phyloP scores from a whole-genome alignment of 164 flowering plant species.

The Vitis labrusca region DNA sequence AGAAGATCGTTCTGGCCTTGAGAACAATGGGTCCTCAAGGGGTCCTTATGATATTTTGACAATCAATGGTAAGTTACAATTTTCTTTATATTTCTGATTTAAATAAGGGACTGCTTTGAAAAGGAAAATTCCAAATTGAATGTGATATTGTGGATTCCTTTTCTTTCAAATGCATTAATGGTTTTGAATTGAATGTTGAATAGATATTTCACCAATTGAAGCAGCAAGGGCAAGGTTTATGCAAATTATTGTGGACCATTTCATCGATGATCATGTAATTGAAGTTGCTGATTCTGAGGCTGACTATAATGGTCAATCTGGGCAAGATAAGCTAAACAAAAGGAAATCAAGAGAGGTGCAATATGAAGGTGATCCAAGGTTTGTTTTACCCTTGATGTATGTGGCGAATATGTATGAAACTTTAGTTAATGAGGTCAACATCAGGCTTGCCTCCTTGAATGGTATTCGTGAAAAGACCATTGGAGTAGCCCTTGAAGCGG shows the following conservation, averaged over 20 bases:
- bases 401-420: slow-evolving; percentile 94
- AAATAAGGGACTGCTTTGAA: not conserved
- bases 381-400: slow-evolving; percentile 94
- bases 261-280: slow-evolving; percentile 63
- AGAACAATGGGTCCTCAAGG: slow-evolving; percentile 51
- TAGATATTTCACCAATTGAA: slow-evolving; percentile 94
- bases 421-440: slow-evolving; percentile 72
- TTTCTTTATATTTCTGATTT: slow-evolving; percentile 3
- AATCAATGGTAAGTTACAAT: slow-evolving; percentile 47
- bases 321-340: slow-evolving; percentile 69
- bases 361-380: slow-evolving; percentile 91
- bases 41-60: slow-evolving; percentile 47
- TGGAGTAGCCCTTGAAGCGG: slow-evolving; percentile 97
- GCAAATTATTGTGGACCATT: slow-evolving; percentile 82
- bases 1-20: slow-evolving; percentile 65
- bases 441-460: slow-evolving; percentile 70
- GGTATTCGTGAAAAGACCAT: slow-evolving; percentile 91
- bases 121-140: not conserved
- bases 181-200: slow-evolving; percentile 13
- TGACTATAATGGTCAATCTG: slow-evolving; percentile 48
- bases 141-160: too few species aligned
- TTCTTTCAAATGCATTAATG: slow-evolving; percentile 7
- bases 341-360: slow-evolving; percentile 68
- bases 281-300: slow-evolving; percentile 60
- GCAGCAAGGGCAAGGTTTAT: slow-evolving; percentile 83